Percentiles rank a stretch among this genome's conserved stretches.
phyloP scores from a whole-genome alignment of 495 filamentous ascomycete genomes.

The Evansstolkia leycettana region DNA sequence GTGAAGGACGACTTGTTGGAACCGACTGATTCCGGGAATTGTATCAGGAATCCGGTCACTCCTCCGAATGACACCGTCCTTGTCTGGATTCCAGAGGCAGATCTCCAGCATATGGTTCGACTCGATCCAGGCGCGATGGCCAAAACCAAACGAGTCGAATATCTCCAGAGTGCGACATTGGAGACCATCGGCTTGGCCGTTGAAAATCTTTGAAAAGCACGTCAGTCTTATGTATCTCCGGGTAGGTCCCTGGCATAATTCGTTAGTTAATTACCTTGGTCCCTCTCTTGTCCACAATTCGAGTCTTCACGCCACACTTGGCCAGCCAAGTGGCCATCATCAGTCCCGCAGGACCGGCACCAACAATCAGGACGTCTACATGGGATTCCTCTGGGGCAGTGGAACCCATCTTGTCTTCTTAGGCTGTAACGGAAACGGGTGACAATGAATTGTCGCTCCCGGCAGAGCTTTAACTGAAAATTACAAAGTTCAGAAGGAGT shows the following conservation, averaged over 20 bases:
- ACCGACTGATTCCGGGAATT: constrained; percentile 40
- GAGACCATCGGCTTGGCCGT: constrained; percentile 49
- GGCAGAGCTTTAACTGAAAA: no score
- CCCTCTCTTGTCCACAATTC: constrained; percentile 48
- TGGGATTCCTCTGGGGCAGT: constrained; percentile 8
- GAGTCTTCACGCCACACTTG: constrained; percentile 39
- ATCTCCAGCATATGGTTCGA: constrained; percentile 42
- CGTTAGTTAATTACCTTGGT: constrained; percentile 40
- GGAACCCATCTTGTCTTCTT: no score
- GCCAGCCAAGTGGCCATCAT: constrained; percentile 51
- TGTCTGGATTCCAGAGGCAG: constrained; percentile 27
- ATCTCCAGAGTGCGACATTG: constrained; percentile 48
- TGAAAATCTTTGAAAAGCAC: constrained; percentile 16
- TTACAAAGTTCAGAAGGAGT: no score
- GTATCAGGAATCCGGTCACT: constrained; percentile 44
- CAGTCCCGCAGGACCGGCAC: constrained; percentile 51
- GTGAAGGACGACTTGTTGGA: constrained; percentile 39
- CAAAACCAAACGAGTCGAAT: constrained; percentile 51
- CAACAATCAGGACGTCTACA: constrained; percentile 39
- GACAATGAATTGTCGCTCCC: no score
- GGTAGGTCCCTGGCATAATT: constrained; percentile 15
- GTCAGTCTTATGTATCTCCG: constrained; percentile 1
- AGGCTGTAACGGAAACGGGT: no score
- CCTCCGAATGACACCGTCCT: constrained; percentile 36
- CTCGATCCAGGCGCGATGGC: constrained; percentile 46